Evolutionary conservation across 345 rosid species (phyloP).

Genomic region (Excoecaria cochinchinensis): DNA sequence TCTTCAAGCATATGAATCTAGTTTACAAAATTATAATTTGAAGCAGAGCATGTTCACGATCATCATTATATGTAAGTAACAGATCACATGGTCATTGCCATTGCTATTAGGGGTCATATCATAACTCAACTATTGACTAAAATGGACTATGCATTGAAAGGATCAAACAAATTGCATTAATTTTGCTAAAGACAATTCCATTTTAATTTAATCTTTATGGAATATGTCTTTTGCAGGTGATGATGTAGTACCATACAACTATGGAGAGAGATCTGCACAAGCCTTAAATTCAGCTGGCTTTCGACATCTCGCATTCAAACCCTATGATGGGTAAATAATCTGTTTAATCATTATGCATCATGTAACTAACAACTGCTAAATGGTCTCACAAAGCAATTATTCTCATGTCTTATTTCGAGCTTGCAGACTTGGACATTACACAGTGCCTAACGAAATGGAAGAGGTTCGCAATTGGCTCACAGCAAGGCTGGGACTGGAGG

Average conservation of each 20-base stretch:
- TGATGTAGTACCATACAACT: constrained; percentile 67
- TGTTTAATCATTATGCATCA: neutral
- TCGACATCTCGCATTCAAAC: constrained; percentile 60
- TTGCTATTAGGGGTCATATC: too few species aligned
- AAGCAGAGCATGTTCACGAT: too few species aligned
- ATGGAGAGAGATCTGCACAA: constrained; percentile 82
- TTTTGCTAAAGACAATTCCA: neutral
- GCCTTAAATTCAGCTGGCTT: constrained; percentile 61
- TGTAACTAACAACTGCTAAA: neutral
- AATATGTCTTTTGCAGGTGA: constrained; percentile 47
- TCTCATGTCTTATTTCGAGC: constrained; percentile 14
- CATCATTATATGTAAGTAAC: too few species aligned
- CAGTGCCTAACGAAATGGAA: constrained; percentile 82
- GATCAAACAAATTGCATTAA: too few species aligned
- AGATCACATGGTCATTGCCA: too few species aligned
- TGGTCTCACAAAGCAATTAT: neutral
- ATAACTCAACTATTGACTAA: too few species aligned
- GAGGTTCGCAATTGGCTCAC: constrained; percentile 77
- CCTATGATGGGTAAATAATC: constrained; percentile 62
- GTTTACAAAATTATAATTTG: too few species aligned
- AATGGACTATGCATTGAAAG: too few species aligned
- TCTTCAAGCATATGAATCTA: too few species aligned
- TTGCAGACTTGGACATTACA: constrained; percentile 85
- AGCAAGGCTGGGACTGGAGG: constrained; percentile 71
- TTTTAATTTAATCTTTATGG: neutral